Evolutionary conservation across 306 rosid species (phyloP), one percentile per base, ranked within the genome.

Genomic region (Luffa acutangula): DNA sequence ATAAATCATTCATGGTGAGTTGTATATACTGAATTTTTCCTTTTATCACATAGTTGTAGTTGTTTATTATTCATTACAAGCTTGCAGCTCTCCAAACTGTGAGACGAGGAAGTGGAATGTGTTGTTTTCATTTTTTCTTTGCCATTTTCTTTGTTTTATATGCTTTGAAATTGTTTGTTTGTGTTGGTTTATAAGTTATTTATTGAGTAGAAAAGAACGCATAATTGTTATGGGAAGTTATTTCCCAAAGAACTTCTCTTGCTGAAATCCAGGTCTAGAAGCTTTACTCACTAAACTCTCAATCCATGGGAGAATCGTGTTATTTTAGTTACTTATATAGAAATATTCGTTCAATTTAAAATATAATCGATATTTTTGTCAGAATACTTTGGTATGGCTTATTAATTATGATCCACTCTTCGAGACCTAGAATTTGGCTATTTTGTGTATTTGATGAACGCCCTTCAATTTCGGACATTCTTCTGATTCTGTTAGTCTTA

Each of bases 101-200:
- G 96, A 92, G 91, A 95, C 98, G 36, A 89, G 98, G 83, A 95
- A 95, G 83, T 95, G 98, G 98, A 90, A 87, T 81, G 98, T 90
- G 78, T 82, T 92, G 91, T 97, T 6, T 13, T 4, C 2, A 0
- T 25, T 57, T 57, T 57, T 57, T 7, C 63, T 34, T 1, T 46
- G 42, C 36, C 31, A 72, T 14, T 12, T 45, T 0, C 39, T 69
- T 71, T 48, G 1, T 48, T 72, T 63, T 21, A 7, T 80, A 37
- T 25, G 31, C 31, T 25, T 25, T 25, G 31, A 25, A 25, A 25
- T 25, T 25, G 31, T 25, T 25, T 25, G 31, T 25, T 25, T 25
- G 31, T 25, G 31, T 25, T 25, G 31, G 31, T 25, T 25, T 25
- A 25, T 25, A 25, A 25, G 31, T 25, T 59, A n/a, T n/a, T n/a